phyloP scores from a whole-genome alignment of 495 filamentous ascomycete species.

The Penicilliopsis zonata region DNA sequence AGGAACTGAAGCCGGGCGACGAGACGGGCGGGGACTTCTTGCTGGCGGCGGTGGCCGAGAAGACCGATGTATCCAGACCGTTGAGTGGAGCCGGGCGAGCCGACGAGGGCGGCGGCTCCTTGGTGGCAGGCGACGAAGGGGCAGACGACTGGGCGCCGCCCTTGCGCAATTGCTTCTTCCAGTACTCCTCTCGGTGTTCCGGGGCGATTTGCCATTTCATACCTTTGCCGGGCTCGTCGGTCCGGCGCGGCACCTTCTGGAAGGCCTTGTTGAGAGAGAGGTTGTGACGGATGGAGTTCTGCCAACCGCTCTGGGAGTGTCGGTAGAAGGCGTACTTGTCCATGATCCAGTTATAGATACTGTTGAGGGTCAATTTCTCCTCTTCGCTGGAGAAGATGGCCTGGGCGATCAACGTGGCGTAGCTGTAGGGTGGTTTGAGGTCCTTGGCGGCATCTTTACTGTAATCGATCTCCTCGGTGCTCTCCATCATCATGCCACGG shows the following conservation, averaged over 20 bases:
- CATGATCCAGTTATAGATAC: slow-evolving; percentile 87
- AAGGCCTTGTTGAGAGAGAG: slow-evolving; percentile 88
- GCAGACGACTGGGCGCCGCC: slow-evolving; percentile 35
- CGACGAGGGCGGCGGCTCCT: slow-evolving; percentile 19
- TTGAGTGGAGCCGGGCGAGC: slow-evolving; percentile 13
- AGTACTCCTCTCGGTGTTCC: slow-evolving; percentile 65
- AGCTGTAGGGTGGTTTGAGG: slow-evolving; percentile 89
- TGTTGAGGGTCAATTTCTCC: slow-evolving; percentile 74
- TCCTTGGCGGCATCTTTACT: slow-evolving; percentile 71
- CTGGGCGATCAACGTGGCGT: slow-evolving; percentile 94
- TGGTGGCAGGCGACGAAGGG: slow-evolving; percentile 33
- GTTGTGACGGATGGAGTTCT: slow-evolving; percentile 97
- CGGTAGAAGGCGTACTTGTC: slow-evolving; percentile 84
- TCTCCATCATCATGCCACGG: slow-evolving; percentile 61
- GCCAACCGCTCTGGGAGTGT: slow-evolving; percentile 75
- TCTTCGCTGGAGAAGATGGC: slow-evolving; percentile 78
- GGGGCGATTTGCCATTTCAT: slow-evolving; percentile 95
- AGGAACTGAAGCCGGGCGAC: slow-evolving; percentile 35
- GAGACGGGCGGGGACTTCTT: slow-evolving; percentile 42
- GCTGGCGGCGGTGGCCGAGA: slow-evolving; percentile 28
- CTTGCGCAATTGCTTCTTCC: slow-evolving; percentile 44
- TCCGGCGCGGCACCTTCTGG: slow-evolving; percentile 78
- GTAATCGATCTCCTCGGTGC: slow-evolving; percentile 73
- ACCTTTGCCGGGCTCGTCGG: slow-evolving; percentile 93
- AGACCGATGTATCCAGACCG: slow-evolving; percentile 33